Base-by-base conservation (phyloP, 257 asterid genomes). In the Lycium ferocissimum region DNA sequence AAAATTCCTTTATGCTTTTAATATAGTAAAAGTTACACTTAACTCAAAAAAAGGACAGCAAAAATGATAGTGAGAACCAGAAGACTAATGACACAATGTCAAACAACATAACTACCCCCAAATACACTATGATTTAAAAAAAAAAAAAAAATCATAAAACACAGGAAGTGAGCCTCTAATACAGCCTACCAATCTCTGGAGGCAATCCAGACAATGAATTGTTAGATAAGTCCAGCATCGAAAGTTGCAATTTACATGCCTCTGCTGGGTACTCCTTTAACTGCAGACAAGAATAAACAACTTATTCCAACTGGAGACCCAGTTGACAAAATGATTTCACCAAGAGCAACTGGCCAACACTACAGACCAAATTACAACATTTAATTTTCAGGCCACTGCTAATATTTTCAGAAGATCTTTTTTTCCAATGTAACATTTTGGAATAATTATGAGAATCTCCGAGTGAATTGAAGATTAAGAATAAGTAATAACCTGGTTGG, bases 131-230 rank as follows among this genome's bases (percentile, higher is more conserved):
- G 9, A 75, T 75, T 45, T 0, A 26, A 22, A 20, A 22, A 40
- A 26, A 26, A 22, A 20, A 22, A 40, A 75, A 75, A 13, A 12
- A 5, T 4, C n/a, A 49, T 49, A 22, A 49, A 72, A 49, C 12
- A 8, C 22, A 47, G 62, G 81, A 49, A 49, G 47, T 51, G 43
- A 76, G 63, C 81, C 62, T 75, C 53, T 69, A 38, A 12, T 67
- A 33, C 40, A 2, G n/a, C 81, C 81, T 94, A 96, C 98, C 99
- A 82, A 96, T 92, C 89, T 96, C 94, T 91, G 93, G 86, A 89
- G 98, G 99, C 93, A 96, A 90, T 84, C 97, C 94, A 71, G 98
- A 93, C 47, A 96, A 91, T 76, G 98, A 95, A 90, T 96, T 96
- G 87, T 96, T 96, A 20, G 99, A 96, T 81, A 96, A 92, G 89